Percentiles rank a stretch among this genome's conserved stretches.
These are phyloP conservation scores for Areca catechu DNA, from an alignment of 176 grass and related monocot genomes.

Conservation along the genomic window DNA sequence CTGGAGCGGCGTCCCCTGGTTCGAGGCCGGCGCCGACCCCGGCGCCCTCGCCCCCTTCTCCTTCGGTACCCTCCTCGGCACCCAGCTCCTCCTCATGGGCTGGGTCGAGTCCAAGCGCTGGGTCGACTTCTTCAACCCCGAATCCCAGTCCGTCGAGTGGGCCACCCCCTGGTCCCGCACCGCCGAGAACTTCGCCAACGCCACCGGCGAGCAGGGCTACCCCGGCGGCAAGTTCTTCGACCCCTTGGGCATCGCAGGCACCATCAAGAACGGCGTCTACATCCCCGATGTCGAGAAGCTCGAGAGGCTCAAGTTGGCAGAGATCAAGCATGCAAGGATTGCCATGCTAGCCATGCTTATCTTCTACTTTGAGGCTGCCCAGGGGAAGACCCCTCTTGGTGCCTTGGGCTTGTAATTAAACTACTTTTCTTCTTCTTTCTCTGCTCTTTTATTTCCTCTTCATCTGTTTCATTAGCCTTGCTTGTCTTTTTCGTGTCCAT, in stretches of 20 bases:
- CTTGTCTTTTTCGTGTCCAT: too few relatives aligned
- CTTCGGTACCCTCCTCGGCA: slow-evolving; percentile 84
- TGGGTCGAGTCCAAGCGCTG: slow-evolving; percentile 98
- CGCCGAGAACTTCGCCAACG: slow-evolving; percentile 84
- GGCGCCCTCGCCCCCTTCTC: slow-evolving; percentile 90
- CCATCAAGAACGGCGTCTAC: slow-evolving; percentile 63
- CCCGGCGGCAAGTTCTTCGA: slow-evolving; percentile 98
- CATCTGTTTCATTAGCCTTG: too few relatives aligned
- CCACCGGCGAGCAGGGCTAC: slow-evolving; percentile 87
- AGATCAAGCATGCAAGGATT: slow-evolving; percentile 93
- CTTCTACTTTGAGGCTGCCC: slow-evolving; percentile 99
- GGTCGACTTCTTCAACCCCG: slow-evolving; percentile 99
- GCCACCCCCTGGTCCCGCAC: slow-evolving; percentile 93
- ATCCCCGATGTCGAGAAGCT: slow-evolving; percentile 74
- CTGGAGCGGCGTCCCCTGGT: slow-evolving; percentile 96
- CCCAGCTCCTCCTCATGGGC: slow-evolving; percentile 93
- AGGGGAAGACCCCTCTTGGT: slow-evolving; percentile 92
- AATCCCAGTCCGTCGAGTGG: slow-evolving; percentile 89
- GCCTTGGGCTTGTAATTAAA: slow-evolving; percentile 67
- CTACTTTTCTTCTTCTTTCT: not conserved
- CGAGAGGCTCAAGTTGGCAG: slow-evolving; percentile 80
- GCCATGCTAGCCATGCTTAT: slow-evolving; percentile 98
- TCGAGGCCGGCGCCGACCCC: slow-evolving; percentile 84
- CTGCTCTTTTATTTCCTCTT: too few relatives aligned
- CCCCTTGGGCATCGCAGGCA: slow-evolving; percentile 63